Evolutionary conservation across 805 yeast genomes (phyloP), one percentile per base, ranked within the genome.

Genomic region (Ogataea trehaloabstinens): DNA sequence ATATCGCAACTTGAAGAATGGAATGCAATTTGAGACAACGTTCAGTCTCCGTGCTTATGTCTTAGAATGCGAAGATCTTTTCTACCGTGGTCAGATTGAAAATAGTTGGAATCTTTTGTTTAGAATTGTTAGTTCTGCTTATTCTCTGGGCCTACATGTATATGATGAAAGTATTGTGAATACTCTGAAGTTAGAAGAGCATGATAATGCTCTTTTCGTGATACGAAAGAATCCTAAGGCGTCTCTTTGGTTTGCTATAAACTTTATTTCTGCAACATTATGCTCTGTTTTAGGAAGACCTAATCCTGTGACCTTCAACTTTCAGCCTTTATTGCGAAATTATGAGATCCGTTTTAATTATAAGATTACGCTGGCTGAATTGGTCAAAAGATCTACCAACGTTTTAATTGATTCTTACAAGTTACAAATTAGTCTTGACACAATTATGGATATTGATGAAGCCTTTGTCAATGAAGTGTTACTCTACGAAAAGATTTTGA

Each of bases 271-370:
- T n/a, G 72, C 76, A 2, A 73, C 72, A 24, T 48, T 72, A 15
- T 73, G 79, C 48, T 70, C 78, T 0, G 69, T 73, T 12, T 57
- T 74, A 19, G 79, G 80, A 6, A 60, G 80, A 45, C 80, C 80
- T 3, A 74, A 73, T 44, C 80, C 80, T 1, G 74, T 75, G 7
- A 68, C 76, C 1, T 62, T 62, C 44, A 58, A 55, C 16, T 62
- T 59, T 40, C 64, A 60, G 40, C 65, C 67, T 1, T 45, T 62
- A 36, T 35, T 60, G 24, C 51, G 52, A 29, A 59, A 58, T 36
- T 59, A 58, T 42, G 64, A 61, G 38, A 61, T 61, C 31, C 39
- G 64, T 28, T 45, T 63, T 34, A 60, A 61, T 39, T 63, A 72
- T 43, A 74, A 71, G 41, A 66, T 71, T 37, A 78, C 76, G 1